Evolutionary conservation across 2,329 filamentous ascomycete genomes (phyloP).

Genomic region (Diaporthe ampelina): DNA sequence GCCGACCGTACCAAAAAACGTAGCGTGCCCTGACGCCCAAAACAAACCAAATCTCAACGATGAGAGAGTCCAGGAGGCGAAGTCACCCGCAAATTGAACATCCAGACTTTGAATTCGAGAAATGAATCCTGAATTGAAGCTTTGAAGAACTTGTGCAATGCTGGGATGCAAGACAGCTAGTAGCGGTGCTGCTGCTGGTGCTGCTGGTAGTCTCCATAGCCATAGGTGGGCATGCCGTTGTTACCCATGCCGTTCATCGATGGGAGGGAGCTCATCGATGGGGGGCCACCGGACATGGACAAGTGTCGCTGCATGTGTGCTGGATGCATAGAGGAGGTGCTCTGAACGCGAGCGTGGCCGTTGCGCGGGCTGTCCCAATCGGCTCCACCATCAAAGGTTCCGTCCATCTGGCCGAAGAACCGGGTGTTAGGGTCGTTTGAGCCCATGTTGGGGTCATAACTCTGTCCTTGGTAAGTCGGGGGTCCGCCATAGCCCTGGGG

Average conservation of each 20-base stretch:
- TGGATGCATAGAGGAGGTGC: constrained; percentile 32
- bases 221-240: constrained; percentile 1
- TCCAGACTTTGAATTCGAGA: not conserved
- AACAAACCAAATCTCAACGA: constrained; percentile 5
- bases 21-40: constrained; percentile 20
- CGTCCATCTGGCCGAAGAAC: constrained; percentile 25
- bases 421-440: constrained; percentile 3
- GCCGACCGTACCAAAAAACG: constrained; percentile 18
- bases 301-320: constrained; percentile 28
- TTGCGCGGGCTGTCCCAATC: constrained; percentile 33
- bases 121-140: not conserved
- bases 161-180: not conserved
- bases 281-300: constrained; percentile 33
- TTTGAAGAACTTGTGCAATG: not conserved
- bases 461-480: constrained; percentile 32
- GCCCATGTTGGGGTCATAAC: constrained; percentile 23
- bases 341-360: constrained; percentile 39
- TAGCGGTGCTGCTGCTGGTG: constrained; percentile 33
- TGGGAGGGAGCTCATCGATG: constrained; percentile 31
- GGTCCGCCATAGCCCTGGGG: constrained; percentile 36
- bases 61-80: not conserved
- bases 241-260: constrained; percentile 38
- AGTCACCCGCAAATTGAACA: not conserved
- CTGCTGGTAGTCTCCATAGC: constrained; percentile 20
- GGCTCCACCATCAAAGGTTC: constrained; percentile 17